A percentile compares a stretch with the other conserved stretches of the same genome.
Conservation (phyloP, 768 basidiomycete species). For the Terana coerulea region DNA sequence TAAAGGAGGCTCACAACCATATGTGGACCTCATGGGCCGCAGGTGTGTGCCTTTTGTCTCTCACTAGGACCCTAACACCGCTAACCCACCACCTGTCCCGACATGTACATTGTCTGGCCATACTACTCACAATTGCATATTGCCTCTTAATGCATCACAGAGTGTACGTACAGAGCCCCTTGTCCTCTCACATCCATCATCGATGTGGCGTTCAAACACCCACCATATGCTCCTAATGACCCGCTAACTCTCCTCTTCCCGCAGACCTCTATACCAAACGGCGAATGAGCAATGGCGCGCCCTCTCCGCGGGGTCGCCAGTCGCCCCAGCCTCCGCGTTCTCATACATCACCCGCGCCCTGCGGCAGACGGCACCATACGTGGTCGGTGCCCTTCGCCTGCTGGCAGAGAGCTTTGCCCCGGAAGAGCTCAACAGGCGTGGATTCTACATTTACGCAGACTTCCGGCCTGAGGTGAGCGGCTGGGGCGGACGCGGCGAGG, state of each 20-base stretch:
- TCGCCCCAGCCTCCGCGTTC: slow-evolving; percentile 71
- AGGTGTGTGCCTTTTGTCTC: slow-evolving; percentile 46
- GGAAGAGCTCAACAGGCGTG: slow-evolving; percentile 58
- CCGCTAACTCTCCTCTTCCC: background rate
- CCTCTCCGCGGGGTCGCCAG: slow-evolving; percentile 65
- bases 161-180: slow-evolving; percentile 4
- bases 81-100: background rate
- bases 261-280: slow-evolving; percentile 77
- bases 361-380: slow-evolving; percentile 70
- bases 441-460: slow-evolving; percentile 78
- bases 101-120: background rate
- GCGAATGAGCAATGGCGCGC: slow-evolving; percentile 74
- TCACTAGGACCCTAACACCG: background rate
- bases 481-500: slow-evolving; percentile 82
- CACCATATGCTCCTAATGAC: background rate
- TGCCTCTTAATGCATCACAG: background rate
- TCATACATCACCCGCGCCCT: slow-evolving; percentile 80
- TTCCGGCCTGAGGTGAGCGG: slow-evolving; percentile 80
- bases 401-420: slow-evolving; percentile 57
- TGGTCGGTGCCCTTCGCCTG: slow-evolving; percentile 74
- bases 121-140: background rate
- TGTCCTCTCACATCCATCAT: background rate
- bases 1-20: slow-evolving; percentile 66
- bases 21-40: slow-evolving; percentile 81
- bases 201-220: background rate